phyloP scores from a whole-genome alignment of 192 early-diverging fungal species.

The Podila minutissima region DNA sequence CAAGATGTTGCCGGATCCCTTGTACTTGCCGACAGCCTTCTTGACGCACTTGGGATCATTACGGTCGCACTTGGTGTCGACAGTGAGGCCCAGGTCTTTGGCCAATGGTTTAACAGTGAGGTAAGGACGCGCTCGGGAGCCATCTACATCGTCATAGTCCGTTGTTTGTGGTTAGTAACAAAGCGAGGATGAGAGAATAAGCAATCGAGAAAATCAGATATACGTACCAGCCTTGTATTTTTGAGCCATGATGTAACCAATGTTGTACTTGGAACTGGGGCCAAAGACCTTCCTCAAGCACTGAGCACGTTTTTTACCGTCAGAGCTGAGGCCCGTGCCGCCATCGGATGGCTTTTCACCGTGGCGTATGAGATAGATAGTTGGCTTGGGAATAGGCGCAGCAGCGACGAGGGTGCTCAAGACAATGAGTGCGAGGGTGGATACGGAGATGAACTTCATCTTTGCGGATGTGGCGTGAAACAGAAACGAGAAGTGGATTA shows the following conservation, averaged over 20 bases:
- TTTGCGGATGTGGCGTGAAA: too few species aligned
- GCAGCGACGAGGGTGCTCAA: not conserved
- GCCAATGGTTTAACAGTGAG: conserved; percentile 3
- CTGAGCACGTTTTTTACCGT: conserved; percentile 5
- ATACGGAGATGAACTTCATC: conserved; percentile 1
- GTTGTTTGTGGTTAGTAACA: not conserved
- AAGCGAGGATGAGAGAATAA: not conserved
- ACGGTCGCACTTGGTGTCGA: conserved; percentile 1
- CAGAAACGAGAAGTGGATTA: too few species aligned
- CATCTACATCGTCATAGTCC: not conserved
- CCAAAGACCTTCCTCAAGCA: conserved; percentile 2
- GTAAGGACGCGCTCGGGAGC: not conserved
- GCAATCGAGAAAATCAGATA: not conserved
- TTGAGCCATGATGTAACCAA: not conserved
- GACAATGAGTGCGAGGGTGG: not conserved
- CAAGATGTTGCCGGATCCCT: conserved; percentile 1
- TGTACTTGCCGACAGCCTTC: not conserved
- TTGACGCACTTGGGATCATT: conserved; percentile 3
- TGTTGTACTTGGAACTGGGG: conserved; percentile 1
- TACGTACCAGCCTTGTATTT: not conserved
- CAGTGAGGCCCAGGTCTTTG: not conserved
- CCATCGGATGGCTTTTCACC: conserved; percentile 3
- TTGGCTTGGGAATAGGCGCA: not conserved
- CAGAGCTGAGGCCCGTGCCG: not conserved
- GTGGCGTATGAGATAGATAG: conserved; percentile 5